Evolutionary conservation across 768 basidiomycete genomes (phyloP).

Genomic region (Boletus barrowsii): DNA sequence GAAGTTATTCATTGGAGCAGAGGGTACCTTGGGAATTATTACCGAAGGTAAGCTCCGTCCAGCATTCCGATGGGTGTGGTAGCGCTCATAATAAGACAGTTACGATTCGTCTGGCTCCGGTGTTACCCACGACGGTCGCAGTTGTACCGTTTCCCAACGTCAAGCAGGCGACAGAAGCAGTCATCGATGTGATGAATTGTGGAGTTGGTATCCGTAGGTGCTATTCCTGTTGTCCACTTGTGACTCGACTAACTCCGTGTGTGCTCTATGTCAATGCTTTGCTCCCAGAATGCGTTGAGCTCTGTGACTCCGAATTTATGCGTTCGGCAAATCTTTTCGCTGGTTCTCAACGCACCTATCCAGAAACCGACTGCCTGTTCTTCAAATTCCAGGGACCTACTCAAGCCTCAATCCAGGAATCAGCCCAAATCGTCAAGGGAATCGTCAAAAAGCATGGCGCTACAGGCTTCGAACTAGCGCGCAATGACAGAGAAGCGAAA

Average conservation of each 20-base stretch:
- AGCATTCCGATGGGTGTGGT: background rate
- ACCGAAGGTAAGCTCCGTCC: conserved; percentile 59
- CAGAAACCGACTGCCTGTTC: conserved; percentile 68
- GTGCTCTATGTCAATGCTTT: background rate
- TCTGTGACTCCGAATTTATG: conserved; percentile 73
- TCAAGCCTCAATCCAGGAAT: conserved; percentile 54
- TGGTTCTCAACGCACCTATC: conserved; percentile 53
- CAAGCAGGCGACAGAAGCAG: conserved; percentile 69
- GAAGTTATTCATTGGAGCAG: conserved; percentile 84
- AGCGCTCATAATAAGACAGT: conserved; percentile 37
- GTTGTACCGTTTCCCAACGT: conserved; percentile 80
- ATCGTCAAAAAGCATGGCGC: conserved; percentile 67
- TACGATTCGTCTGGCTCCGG: conserved; percentile 77
- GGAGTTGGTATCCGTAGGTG: conserved; percentile 75
- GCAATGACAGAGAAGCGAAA: conserved; percentile 58
- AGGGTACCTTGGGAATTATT: conserved; percentile 81
- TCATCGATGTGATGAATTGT: conserved; percentile 64
- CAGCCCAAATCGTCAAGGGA: conserved; percentile 53
- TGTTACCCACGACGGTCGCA: conserved; percentile 80
- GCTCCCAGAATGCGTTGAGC: conserved; percentile 73
- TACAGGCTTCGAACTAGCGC: conserved; percentile 63
- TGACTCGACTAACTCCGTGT: background rate
- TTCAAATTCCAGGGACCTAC: conserved; percentile 85
- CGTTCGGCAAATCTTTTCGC: conserved; percentile 55
- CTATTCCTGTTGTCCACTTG: background rate